Base-by-base conservation (phyloP, 352 stramenopile species). In the Globisporangium echinulatum region DNA sequence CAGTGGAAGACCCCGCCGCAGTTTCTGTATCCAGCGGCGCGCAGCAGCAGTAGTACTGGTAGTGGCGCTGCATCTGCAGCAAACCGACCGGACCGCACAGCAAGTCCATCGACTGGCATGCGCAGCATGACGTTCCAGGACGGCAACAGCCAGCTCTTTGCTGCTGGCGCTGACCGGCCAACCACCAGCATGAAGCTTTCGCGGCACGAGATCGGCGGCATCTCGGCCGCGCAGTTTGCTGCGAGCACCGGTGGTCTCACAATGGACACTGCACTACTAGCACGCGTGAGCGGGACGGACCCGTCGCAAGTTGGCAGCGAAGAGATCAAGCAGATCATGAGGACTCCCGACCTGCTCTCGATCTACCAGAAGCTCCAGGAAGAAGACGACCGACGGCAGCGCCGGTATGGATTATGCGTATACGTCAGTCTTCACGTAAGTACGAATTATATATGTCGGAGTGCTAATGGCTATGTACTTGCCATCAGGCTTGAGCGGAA, bases 291-390 rank as follows among this genome's bases (percentile, higher is more conserved):
- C 19, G 85, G 79, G 51, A 89, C 81, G 38, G 85, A 93, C 17
- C 81, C 84, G 54, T 82, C 82, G 19, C 68, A 83, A 13, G 85
- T 95, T 61, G 83, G 81, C 49, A 83, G 79, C 6, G 84, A 95
- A 59, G 77, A 93, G 62, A 93, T 95, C 63, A 88, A 89, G 55
- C 85, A 93, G 68, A 93, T 95, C 62, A 95, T 95, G 84, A 79
- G 81, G 10, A 83, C 72, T 9, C 81, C 85, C 1, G 84, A 95
- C 56, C 59, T 95, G 25, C 61, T 95, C 39, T 92, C 79, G 19
- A 95, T 95, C 38, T 95, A 95, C 66, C 85, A 95, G 62, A 95
- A 92, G 56, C 66, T 95, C 2, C 85, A 92, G 51, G 84, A 93
- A 67, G 85, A 93, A 63, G 85, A 95, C 56, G 82, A 92, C 46